Conservation (phyloP, 257 asterid species). For the Lavandula angustifolia region DNA sequence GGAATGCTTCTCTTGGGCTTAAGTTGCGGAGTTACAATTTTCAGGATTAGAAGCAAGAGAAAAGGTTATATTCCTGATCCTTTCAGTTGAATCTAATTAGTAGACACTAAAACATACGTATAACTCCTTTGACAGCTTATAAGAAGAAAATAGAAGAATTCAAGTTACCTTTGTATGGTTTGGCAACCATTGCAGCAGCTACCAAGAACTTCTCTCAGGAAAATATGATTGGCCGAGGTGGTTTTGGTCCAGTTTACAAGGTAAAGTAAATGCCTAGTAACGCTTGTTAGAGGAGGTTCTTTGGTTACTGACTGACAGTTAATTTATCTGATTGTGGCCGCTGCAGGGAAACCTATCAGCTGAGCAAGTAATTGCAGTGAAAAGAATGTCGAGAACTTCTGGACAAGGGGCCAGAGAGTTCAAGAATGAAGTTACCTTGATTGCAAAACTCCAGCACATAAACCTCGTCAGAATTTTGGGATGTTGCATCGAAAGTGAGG, state of each 20-base stretch:
- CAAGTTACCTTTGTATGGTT: slow-evolving; percentile 8
- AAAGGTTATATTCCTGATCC: slow-evolving; percentile 9
- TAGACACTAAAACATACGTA: neutral
- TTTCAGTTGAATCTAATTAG: neutral
- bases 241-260: slow-evolving; percentile 28
- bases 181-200: slow-evolving; percentile 24
- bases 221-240: slow-evolving; percentile 14
- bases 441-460: slow-evolving; percentile 21
- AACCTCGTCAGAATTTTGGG: neutral
- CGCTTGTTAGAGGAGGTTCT: too few species aligned
- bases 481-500: neutral
- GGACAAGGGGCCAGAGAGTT: slow-evolving; percentile 22
- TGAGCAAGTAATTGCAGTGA: slow-evolving; percentile 6
- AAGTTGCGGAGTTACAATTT: neutral
- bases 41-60: neutral
- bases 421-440: slow-evolving; percentile 14
- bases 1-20: slow-evolving; percentile 3
- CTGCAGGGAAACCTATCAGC: slow-evolving; percentile 8
- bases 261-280: neutral
- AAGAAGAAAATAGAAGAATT: slow-evolving; percentile 15
- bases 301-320: neutral
- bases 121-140: neutral
- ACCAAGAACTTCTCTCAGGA: slow-evolving; percentile 5
- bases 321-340: neutral
- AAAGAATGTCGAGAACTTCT: slow-evolving; percentile 24